Evolutionary conservation across 225 moss, liverwort and hornwort species (phyloP), one percentile per base, ranked within the genome.

Genomic region (Physcomitrium patens): DNA sequence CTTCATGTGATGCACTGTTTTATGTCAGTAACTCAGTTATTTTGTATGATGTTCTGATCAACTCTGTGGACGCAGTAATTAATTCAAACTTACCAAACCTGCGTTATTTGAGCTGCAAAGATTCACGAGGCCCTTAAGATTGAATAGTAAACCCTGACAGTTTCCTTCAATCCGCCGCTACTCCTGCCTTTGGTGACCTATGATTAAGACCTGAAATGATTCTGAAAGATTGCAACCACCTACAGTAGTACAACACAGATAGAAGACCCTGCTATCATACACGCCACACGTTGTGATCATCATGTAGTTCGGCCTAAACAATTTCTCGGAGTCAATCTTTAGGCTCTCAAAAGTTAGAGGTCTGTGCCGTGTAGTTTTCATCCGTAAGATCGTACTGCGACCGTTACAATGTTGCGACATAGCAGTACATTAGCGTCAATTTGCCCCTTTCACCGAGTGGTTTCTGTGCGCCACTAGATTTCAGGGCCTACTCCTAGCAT

Each of bases 381-480:
- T 42, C 27, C 17, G 49, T 55, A 50, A 19, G 63, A 47, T 49
- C 52, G 78, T 78, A 69, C 77, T 9, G 65, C 58, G 14, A 51
- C 31, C 1, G 12, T 62, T 43, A 68, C 31, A 37, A 37, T 37
- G 31, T 37, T 37, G 31, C 31, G 31, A 37, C 31, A 37, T 62
- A 56, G 67, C 78, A 71, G 28, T 47, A 61, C 83, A 76, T 79
- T 73, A 76, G 67, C 76, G 43, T 70, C 74, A 62, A 45, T 65
- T 65, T 65, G 65, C 50, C 62, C 62, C 61, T 72, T 62, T 20
- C 61, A 37, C 4, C 31, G 7, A 37, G 0, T 37, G 7, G 7
- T 37, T 4, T 37, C 7, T 37, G 31, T 37, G 31, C 31, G 7
- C 2, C 31, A 37, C 31, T 37, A 37, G 31, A 37, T 4, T 4